These are phyloP conservation scores for Ophiostoma ips DNA, from an alignment of 2,329 filamentous ascomycete genomes.

Conservation along the genomic window DNA sequence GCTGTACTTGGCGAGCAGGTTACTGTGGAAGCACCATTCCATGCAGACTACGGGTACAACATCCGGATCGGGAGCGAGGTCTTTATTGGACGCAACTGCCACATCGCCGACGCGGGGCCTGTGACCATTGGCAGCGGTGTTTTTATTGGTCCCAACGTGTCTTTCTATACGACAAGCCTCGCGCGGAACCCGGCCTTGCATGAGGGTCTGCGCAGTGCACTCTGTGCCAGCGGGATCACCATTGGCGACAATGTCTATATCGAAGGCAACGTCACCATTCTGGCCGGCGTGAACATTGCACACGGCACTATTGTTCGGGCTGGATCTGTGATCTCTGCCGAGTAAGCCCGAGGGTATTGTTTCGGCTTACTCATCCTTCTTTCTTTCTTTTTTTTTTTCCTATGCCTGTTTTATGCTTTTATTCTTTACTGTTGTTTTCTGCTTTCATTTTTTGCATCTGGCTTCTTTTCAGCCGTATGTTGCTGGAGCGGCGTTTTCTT, in stretches of 20 bases:
- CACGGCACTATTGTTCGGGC: constrained; percentile 68
- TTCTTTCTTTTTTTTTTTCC: neutral
- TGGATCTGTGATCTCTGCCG: constrained; percentile 73
- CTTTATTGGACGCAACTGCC: constrained; percentile 69
- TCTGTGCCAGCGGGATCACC: constrained; percentile 54
- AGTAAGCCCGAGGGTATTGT: neutral
- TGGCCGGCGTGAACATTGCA: constrained; percentile 69
- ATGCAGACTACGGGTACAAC: constrained; percentile 93
- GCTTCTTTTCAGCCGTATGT: neutral
- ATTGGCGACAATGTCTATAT: constrained; percentile 84
- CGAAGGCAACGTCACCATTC: constrained; percentile 60
- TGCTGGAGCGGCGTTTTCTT: constrained; percentile 3
- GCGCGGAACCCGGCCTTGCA: constrained; percentile 60
- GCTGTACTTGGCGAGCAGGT: constrained; percentile 61
- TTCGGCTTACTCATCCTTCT: neutral
- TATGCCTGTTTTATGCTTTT: neutral
- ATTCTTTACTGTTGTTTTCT: neutral
- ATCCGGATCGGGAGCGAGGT: constrained; percentile 77
- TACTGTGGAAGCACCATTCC: constrained; percentile 75
- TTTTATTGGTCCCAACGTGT: constrained; percentile 72
- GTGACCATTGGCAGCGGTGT: constrained; percentile 69
- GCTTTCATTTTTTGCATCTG: neutral
- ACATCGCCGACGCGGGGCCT: constrained; percentile 72
- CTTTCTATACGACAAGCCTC: constrained; percentile 63
- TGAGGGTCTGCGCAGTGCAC: constrained; percentile 58